Evolutionary conservation across 192 early-diverging fungal genomes (phyloP).

Genomic region (Backusella macrospora): DNA sequence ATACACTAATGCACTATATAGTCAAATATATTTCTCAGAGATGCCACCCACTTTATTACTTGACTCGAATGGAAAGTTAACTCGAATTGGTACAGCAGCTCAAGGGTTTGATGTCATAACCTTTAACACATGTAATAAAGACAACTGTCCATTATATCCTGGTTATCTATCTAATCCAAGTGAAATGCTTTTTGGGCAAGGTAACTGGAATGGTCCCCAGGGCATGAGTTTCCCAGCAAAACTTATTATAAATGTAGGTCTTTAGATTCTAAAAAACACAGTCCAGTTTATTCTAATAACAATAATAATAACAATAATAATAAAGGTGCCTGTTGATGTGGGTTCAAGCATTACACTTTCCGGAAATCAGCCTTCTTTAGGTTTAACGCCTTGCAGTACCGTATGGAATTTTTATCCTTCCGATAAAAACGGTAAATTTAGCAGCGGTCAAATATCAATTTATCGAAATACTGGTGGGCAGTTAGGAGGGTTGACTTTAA

Average conservation of each 20-base stretch:
- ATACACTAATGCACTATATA: neutral
- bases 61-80: neutral
- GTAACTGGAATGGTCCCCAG: constrained; percentile 26
- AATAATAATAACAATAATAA: neutral
- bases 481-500: neutral
- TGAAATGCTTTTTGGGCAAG: neutral
- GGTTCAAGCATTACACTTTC: neutral
- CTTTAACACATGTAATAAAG: neutral
- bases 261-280: neutral
- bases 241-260: neutral
- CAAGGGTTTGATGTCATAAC: constrained; percentile 13
- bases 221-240: neutral
- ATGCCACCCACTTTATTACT: neutral
- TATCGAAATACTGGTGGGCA: constrained; percentile 16
- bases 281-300: no score
- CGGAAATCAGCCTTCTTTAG: neutral
- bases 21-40: neutral
- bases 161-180: neutral
- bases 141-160: neutral
- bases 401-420: constrained; percentile 24
- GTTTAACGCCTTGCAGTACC: neutral
- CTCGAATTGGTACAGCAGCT: neutral
- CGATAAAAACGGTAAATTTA: neutral
- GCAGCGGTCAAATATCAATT: neutral
- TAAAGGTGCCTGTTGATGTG: constrained; percentile 17